Conservation (phyloP, 2,329 filamentous ascomycete species). For the Trichophyton verrucosum region DNA sequence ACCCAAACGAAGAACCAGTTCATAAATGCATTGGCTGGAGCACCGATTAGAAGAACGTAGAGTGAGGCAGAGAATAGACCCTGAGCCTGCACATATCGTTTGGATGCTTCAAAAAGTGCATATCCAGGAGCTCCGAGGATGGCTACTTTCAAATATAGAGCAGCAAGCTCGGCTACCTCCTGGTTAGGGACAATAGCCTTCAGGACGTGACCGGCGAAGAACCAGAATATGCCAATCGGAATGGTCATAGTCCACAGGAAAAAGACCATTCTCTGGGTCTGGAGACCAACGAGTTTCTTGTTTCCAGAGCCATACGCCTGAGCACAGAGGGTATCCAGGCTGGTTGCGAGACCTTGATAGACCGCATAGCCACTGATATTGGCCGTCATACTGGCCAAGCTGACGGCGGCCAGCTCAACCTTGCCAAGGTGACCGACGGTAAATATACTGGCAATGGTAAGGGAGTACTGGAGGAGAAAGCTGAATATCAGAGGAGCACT, state of each 20-base stretch:
- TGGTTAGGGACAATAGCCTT: slow-evolving; percentile 55
- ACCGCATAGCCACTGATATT: slow-evolving; percentile 67
- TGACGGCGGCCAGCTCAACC: slow-evolving; percentile 54
- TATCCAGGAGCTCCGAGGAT: slow-evolving; percentile 62
- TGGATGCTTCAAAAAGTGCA: slow-evolving; percentile 63
- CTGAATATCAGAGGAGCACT: slow-evolving; percentile 59
- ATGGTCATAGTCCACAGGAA: slow-evolving; percentile 62
- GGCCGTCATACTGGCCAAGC: slow-evolving; percentile 62
- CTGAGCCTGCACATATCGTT: slow-evolving; percentile 81
- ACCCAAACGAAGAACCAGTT: slow-evolving; percentile 75
- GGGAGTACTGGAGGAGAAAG: slow-evolving; percentile 68
- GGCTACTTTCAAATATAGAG: slow-evolving; percentile 59
- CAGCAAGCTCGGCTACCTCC: slow-evolving; percentile 58
- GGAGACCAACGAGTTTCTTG: slow-evolving; percentile 74
- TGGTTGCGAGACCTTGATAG: slow-evolving; percentile 76
- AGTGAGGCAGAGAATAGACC: slow-evolving; percentile 72
- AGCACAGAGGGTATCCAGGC: slow-evolving; percentile 80
- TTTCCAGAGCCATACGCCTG: slow-evolving; percentile 89
- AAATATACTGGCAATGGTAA: slow-evolving; percentile 72
- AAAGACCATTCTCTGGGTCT: slow-evolving; percentile 68
- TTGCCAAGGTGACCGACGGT: slow-evolving; percentile 64
- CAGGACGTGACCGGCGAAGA: slow-evolving; percentile 55
- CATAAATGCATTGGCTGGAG: slow-evolving; percentile 65
- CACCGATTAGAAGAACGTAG: slow-evolving; percentile 70
- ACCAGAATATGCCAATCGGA: slow-evolving; percentile 62